A percentile compares a stretch with the other conserved stretches of the same genome.
phyloP scores from a whole-genome alignment of 768 basidiomycete genomes.

The Mrakia blollopis region DNA sequence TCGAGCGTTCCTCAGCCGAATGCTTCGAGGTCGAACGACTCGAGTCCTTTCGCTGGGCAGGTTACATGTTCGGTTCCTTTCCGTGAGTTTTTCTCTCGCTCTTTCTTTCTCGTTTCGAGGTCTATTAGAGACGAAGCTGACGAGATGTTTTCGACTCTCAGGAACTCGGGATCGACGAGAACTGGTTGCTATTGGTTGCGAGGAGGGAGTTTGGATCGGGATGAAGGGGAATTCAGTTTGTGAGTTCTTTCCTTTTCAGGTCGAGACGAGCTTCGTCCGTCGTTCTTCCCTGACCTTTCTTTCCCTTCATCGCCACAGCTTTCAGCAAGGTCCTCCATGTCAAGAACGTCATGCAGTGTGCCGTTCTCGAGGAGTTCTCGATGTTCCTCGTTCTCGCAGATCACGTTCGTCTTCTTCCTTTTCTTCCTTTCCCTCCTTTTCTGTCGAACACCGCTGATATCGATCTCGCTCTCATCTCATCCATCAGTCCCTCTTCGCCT shows the following conservation, averaged over 20 bases:
- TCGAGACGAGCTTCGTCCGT: neutral
- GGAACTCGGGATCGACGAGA: slow-evolving; percentile 77
- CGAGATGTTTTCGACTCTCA: slow-evolving; percentile 40
- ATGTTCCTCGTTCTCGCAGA: slow-evolving; percentile 94
- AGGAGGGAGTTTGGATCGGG: slow-evolving; percentile 94
- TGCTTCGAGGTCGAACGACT: neutral
- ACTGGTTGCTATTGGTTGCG: slow-evolving; percentile 87
- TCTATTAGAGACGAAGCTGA: neutral
- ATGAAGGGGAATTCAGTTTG: slow-evolving; percentile 82
- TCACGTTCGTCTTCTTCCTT: slow-evolving; percentile 51
- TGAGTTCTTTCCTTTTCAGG: slow-evolving; percentile 45
- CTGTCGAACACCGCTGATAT: neutral
- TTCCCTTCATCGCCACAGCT: neutral
- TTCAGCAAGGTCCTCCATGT: slow-evolving; percentile 87
- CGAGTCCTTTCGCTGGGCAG: slow-evolving; percentile 44
- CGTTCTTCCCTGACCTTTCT: neutral
- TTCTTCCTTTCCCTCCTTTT: slow-evolving; percentile 36
- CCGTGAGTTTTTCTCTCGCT: slow-evolving; percentile 56
- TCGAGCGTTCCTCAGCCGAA: slow-evolving; percentile 15
- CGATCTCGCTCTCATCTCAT: neutral
- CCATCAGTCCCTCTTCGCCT: slow-evolving; percentile 73
- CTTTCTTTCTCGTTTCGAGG: slow-evolving; percentile 28
- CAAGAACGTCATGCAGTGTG: slow-evolving; percentile 89
- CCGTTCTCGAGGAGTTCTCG: slow-evolving; percentile 92
- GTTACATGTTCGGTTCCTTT: slow-evolving; percentile 96